Base-by-base conservation (phyloP, 768 basidiomycete genomes). In the Tylopilus felleus region DNA sequence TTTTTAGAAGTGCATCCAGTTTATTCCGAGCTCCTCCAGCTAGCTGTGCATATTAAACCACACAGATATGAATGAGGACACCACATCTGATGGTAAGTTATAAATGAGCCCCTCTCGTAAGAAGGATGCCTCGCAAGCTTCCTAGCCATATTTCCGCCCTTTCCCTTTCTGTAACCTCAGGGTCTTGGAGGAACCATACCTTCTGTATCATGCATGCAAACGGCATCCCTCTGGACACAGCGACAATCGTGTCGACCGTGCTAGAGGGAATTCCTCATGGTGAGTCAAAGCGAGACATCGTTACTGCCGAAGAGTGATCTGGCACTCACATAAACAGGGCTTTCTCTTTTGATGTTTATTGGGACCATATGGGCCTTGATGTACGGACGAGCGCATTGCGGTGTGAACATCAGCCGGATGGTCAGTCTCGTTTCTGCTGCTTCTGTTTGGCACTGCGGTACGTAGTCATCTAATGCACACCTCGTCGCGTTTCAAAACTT, bases 291-390 rank as follows among this genome's bases (percentile, higher is more conserved):
- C 13, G 9, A 33, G 3, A 33, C 14, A 35, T 35, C 31, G 13
- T 33, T 33, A 9, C 7, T 2, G 33, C 33, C 5, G 13, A 33
- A 9, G 33, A 14, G 33, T 33, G 33, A 33, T 3, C 29, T 29
- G 13, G n/a, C n/a, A n/a, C n/a, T n/a, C n/a, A n/a, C n/a, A 33
- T 41, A 6, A 12, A 23, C 40, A 71, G 70, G 68, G 6, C 59
- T 69, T 55, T 70, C 68, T 23, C 19, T 67, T 4, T 52, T 69
- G 22, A 64, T 71, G 70, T 71, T 67, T 52, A 60, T 63, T 1
- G 59, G 59, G 14, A 68, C 69, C 1, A 23, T 69, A 16, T 67
- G 60, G 57, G 56, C 56, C n/a, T 49, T 68, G 2, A 44, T 60
- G 21, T 36, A 47, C 1, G 52, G 60, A 40, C 58, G 50, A 8